These are phyloP conservation scores for Colletotrichum shisoi DNA, from an alignment of 2,329 filamentous ascomycete genomes.

Conservation along the genomic window DNA sequence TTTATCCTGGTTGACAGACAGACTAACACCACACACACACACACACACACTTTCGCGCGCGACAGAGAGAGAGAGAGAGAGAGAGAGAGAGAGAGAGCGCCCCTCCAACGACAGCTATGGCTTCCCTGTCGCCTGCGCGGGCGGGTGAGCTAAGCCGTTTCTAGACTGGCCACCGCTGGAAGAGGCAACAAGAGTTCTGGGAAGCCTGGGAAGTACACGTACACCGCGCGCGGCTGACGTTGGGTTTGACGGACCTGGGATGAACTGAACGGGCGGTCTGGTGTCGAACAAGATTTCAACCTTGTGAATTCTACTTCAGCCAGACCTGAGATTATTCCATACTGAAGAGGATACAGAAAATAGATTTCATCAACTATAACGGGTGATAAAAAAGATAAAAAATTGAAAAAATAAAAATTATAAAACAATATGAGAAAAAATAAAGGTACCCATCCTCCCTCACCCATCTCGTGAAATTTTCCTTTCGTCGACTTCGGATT, in stretches of 20 bases:
- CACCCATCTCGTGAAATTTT: not conserved
- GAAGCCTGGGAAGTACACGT: constrained; percentile 5
- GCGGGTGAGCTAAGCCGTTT: constrained; percentile 33
- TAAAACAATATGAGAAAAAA: no score
- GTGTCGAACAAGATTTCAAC: not conserved
- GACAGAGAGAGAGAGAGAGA: not conserved
- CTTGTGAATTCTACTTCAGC: not conserved
- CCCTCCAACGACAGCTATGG: not conserved
- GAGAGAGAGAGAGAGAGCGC: not conserved
- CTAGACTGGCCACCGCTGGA: not conserved
- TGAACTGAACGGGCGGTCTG: not conserved
- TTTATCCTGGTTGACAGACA: not conserved
- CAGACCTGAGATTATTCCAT: not conserved
- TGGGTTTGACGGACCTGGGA: not conserved
- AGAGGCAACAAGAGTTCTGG: not conserved
- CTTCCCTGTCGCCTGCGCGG: constrained; percentile 21
- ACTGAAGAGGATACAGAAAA: no score
- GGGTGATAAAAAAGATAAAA: not conserved
- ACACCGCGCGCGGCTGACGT: constrained; percentile 33
- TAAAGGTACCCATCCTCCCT: not conserved
- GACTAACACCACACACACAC: not conserved
- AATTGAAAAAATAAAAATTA: no score
- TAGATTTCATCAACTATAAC: no score
- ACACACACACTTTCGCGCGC: constrained; percentile 5
- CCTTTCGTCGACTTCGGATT: constrained; percentile 21